Percentiles rank a stretch among this genome's conserved stretches.
Conservation (phyloP, 345 rosid species). For the Noccaea caerulescens region DNA sequence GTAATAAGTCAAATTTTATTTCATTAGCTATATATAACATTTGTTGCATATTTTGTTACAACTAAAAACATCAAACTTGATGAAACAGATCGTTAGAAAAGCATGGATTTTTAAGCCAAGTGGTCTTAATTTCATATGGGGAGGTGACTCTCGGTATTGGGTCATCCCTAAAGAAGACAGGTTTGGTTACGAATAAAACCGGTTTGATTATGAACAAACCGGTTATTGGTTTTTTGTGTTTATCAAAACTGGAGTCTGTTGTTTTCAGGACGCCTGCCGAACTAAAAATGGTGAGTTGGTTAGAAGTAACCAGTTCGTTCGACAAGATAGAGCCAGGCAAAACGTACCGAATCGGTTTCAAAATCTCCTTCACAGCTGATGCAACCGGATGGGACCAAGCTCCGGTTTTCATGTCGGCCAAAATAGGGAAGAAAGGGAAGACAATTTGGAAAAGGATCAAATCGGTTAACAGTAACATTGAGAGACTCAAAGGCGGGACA, state of each 20-base stretch:
- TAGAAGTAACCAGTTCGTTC: conserved; percentile 55
- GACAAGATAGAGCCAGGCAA: conserved; percentile 27
- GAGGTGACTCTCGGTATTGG: conserved; percentile 47
- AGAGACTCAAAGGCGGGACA: conserved; percentile 12
- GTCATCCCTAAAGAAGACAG: conserved; percentile 46
- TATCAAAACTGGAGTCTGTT: not conserved
- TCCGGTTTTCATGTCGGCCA: conserved; percentile 65
- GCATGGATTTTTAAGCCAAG: conserved; percentile 46
- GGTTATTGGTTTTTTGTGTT: not conserved
- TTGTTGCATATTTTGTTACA: not conserved
- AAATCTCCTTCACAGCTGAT: conserved; percentile 44
- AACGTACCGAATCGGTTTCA: conserved; percentile 48
- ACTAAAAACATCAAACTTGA: conserved; percentile 2
- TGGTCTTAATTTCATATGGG: conserved; percentile 43
- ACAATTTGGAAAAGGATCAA: conserved; percentile 47
- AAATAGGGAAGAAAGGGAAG: conserved; percentile 59
- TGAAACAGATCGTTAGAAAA: conserved; percentile 35
- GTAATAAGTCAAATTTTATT: conserved; percentile 14
- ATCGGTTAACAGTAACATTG: conserved; percentile 35
- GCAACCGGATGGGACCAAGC: conserved; percentile 59
- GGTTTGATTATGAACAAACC: not conserved
- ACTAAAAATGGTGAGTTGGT: conserved; percentile 63
- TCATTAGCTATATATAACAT: not conserved
- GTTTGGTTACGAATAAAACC: conserved; percentile 16
- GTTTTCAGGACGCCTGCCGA: conserved; percentile 50